These are phyloP conservation scores for Phialemonium atrogriseum DNA, from an alignment of 2,329 filamentous ascomycete species.

Conservation along the genomic window DNA sequence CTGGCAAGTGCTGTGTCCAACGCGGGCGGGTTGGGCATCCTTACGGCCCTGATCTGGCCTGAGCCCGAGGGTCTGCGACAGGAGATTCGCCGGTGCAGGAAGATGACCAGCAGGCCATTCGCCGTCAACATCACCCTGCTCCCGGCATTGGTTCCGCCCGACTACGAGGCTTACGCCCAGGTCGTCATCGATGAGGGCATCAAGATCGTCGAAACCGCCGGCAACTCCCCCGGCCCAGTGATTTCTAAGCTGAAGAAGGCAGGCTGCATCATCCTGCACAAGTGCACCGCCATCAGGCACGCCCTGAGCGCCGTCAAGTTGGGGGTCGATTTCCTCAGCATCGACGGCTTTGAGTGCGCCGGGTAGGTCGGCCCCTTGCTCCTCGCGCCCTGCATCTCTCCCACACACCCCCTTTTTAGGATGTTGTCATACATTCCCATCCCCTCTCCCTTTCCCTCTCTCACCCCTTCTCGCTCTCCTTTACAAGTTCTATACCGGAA, in stretches of 20 bases:
- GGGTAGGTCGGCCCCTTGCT: conserved; percentile 30
- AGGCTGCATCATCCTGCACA: conserved; percentile 77
- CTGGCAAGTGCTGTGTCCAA: conserved; percentile 70
- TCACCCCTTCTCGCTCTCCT: too few species aligned
- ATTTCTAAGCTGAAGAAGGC: conserved; percentile 82
- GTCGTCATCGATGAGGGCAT: conserved; percentile 91
- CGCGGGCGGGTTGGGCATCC: conserved; percentile 73
- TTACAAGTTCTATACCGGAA: too few species aligned
- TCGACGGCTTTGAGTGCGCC: conserved; percentile 96
- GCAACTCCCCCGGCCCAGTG: conserved; percentile 69
- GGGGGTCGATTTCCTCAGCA: conserved; percentile 91
- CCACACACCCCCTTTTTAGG: neutral
- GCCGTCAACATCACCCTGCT: conserved; percentile 93
- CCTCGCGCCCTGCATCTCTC: neutral
- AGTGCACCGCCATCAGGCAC: conserved; percentile 94
- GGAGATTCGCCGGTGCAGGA: conserved; percentile 82
- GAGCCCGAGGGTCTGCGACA: conserved; percentile 84
- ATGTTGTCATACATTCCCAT: too few species aligned
- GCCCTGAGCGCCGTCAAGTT: conserved; percentile 87
- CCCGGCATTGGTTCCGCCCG: conserved; percentile 78
- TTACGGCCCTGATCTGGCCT: conserved; percentile 87
- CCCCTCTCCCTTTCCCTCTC: conserved; percentile 4
- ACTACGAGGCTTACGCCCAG: conserved; percentile 87
- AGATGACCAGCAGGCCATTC: conserved; percentile 73
- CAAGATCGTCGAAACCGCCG: conserved; percentile 65